These are phyloP conservation scores for Hymenoscyphus repandus DNA, from an alignment of 2,329 filamentous ascomycete genomes.

Conservation along the genomic window DNA sequence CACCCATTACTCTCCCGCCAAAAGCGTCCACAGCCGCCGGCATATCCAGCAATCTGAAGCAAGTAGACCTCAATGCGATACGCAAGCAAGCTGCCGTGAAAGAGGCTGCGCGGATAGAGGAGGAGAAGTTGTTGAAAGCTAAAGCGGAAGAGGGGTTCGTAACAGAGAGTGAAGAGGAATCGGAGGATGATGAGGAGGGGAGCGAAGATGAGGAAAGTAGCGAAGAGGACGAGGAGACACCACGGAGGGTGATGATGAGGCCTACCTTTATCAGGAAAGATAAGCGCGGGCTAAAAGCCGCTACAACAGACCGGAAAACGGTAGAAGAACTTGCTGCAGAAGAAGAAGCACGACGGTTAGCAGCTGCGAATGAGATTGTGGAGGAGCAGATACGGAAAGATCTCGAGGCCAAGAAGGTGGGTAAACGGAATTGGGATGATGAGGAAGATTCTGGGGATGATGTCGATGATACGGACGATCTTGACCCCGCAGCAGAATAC, in stretches of 20 bases:
- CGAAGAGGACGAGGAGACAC: constrained; percentile 54
- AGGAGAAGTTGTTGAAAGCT: constrained; percentile 36
- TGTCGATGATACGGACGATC: constrained; percentile 82
- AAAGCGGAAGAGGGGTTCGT: constrained; percentile 58
- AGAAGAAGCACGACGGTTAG: constrained; percentile 60
- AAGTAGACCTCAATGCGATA: constrained; percentile 47
- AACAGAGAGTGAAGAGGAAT: constrained; percentile 46
- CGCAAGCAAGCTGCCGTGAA: constrained; percentile 42
- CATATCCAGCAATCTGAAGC: constrained; percentile 48
- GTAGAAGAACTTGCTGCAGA: constrained; percentile 42
- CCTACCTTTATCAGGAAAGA: constrained; percentile 60
- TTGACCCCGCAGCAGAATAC: constrained; percentile 82
- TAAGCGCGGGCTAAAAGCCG: constrained; percentile 36
- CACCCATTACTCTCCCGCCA: constrained; percentile 46
- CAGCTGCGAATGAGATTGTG: constrained; percentile 71
- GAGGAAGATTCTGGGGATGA: constrained; percentile 65
- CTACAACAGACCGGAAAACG: constrained; percentile 30
- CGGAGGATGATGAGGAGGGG: constrained; percentile 25
- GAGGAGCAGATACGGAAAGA: constrained; percentile 86
- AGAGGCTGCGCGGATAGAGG: constrained; percentile 43
- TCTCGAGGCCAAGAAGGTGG: constrained; percentile 65
- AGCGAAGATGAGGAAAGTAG: constrained; percentile 35
- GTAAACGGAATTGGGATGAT: constrained; percentile 80
- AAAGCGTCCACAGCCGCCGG: constrained; percentile 52
- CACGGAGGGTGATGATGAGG: constrained; percentile 52